A percentile compares a stretch with the other conserved stretches of the same genome.
Evolutionary conservation across 1,284 basidiomycete genomes (phyloP).

Genomic region (Naganishia albida): DNA sequence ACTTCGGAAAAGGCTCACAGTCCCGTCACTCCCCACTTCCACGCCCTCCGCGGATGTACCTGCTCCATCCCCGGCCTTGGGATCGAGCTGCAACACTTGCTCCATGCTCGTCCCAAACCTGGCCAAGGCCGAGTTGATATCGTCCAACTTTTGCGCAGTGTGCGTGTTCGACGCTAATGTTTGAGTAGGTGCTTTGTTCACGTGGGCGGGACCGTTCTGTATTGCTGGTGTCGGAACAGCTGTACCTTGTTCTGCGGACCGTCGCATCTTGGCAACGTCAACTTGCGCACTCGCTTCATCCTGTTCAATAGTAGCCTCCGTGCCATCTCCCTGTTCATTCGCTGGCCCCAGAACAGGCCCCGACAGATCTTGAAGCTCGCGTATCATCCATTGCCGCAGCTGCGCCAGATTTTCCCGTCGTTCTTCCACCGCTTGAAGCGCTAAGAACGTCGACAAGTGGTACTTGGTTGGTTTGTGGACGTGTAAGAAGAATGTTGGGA

Average conservation of each 20-base stretch:
- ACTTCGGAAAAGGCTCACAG: background rate
- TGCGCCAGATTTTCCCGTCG: constrained; percentile 19
- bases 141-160: background rate
- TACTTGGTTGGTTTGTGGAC: background rate
- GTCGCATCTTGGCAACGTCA: background rate
- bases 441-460: background rate
- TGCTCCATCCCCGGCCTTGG: background rate
- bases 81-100: constrained; percentile 8
- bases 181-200: too few relatives aligned
- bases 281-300: background rate
- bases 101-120: constrained; percentile 14
- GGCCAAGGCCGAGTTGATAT: constrained; percentile 9
- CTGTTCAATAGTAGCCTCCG: background rate
- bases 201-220: background rate
- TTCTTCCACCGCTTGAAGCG: constrained; percentile 9
- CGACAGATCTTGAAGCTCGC: constrained; percentile 8
- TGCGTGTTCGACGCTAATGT: background rate
- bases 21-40: constrained; percentile 7
- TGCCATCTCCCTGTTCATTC: background rate
- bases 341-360: too few relatives aligned
- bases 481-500: background rate
- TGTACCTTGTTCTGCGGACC: too few relatives aligned
- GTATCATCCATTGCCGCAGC: constrained; percentile 25
- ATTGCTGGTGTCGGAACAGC: background rate
- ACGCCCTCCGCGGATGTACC: background rate